Evolutionary conservation across 176 grass and related monocot genomes (phyloP).

Genomic region (Bolboschoenus planiculmis): DNA sequence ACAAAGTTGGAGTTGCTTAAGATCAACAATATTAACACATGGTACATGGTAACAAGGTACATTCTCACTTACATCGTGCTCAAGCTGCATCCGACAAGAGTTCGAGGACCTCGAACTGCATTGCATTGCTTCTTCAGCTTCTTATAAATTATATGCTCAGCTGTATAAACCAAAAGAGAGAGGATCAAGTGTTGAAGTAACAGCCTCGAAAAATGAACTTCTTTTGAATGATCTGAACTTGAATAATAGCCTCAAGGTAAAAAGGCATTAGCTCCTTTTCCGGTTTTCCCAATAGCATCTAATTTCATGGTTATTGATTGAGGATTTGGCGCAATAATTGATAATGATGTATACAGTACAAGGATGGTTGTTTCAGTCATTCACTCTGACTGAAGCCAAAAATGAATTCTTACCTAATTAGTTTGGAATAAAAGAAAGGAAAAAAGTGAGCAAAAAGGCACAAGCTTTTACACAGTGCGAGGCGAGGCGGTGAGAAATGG

Average conservation of each 20-base stretch:
- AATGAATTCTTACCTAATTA: background rate
- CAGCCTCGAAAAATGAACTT: background rate
- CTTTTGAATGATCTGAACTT: background rate
- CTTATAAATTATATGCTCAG: conserved; percentile 6
- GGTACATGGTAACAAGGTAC: background rate
- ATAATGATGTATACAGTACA: background rate
- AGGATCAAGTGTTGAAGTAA: background rate
- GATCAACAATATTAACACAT: background rate
- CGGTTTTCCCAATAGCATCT: background rate
- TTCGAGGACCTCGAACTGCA: conserved; percentile 3
- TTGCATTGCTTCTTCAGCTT: conserved; percentile 16
- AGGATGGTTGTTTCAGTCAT: background rate
- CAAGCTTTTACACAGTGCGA: conserved; percentile 8
- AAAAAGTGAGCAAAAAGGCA: conserved; percentile 4
- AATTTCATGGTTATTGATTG: background rate
- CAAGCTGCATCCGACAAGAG: conserved; percentile 50
- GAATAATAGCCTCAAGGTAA: background rate
- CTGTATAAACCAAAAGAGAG: background rate
- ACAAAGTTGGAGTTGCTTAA: background rate
- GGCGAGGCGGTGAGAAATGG: background rate
- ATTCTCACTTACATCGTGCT: conserved; percentile 57
- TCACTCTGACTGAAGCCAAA: background rate
- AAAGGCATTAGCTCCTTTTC: background rate
- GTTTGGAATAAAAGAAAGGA: background rate
- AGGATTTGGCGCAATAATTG: background rate